Percentiles rank a stretch among this genome's conserved stretches.
Conservation (phyloP, 192 early-diverging fungal species). For the Coemansia sp. region DNA sequence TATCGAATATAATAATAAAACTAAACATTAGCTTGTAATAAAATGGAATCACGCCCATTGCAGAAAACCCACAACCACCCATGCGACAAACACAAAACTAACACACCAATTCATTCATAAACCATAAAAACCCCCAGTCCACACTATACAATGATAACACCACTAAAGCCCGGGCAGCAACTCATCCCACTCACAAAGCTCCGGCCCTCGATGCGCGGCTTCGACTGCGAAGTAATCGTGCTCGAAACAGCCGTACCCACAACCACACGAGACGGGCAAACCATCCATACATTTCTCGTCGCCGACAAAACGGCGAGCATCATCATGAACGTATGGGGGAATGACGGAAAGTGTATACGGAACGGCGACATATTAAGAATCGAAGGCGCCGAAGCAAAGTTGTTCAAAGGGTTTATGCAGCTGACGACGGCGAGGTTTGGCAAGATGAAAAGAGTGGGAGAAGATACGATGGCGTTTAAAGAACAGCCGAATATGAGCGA, state of each 20-base stretch:
- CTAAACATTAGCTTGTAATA: background rate
- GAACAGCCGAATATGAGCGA: conserved; percentile 54
- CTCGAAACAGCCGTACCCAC: conserved; percentile 59
- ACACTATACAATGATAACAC: conserved; percentile 19
- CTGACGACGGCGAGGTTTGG: conserved; percentile 56
- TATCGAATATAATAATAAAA: too few relatives aligned
- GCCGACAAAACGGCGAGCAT: conserved; percentile 64
- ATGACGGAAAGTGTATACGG: conserved; percentile 53
- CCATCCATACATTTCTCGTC: conserved; percentile 60
- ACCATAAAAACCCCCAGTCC: too few relatives aligned
- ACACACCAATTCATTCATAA: too few relatives aligned
- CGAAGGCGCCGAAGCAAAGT: conserved; percentile 50
- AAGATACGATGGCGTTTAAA: conserved; percentile 51
- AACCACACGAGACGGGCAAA: conserved; percentile 54
- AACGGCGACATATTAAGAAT: conserved; percentile 64
- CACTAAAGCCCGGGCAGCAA: conserved; percentile 45
- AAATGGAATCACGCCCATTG: background rate
- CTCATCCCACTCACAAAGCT: conserved; percentile 53
- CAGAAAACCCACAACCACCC: background rate
- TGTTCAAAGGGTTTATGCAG: conserved; percentile 58
- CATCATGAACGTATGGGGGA: conserved; percentile 59
- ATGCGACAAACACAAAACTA: background rate
- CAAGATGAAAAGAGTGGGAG: conserved; percentile 60
- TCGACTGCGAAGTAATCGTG: conserved; percentile 67
- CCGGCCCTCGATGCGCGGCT: conserved; percentile 58